A percentile compares a stretch with the other conserved stretches of the same genome.
Conservation (phyloP, 768 basidiomycete genomes). For the Amanita exitialis region DNA sequence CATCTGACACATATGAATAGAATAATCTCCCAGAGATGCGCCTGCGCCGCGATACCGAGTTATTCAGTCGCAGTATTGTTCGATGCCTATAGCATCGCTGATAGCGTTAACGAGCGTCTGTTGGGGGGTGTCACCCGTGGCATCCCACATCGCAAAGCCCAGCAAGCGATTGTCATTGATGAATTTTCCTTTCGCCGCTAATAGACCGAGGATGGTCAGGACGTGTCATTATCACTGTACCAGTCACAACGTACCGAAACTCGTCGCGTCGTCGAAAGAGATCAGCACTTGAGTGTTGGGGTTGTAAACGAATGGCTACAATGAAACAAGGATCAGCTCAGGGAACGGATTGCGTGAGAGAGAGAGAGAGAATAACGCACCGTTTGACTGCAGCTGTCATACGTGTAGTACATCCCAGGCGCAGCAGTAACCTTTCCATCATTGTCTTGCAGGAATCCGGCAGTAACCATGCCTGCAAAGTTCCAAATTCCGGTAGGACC, state of each 20-base stretch:
- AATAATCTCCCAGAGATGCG: not conserved
- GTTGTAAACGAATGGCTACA: constrained; percentile 62
- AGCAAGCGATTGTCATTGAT: constrained; percentile 41
- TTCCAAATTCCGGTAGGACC: constrained; percentile 41
- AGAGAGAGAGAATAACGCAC: constrained; percentile 33
- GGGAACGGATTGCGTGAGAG: not conserved
- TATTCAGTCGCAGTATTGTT: constrained; percentile 9
- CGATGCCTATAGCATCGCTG: constrained; percentile 25
- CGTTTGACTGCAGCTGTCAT: constrained; percentile 64
- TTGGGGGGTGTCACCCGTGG: constrained; percentile 42
- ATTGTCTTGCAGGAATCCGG: constrained; percentile 44
- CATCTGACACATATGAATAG: not conserved
- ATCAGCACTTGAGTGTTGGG: constrained; percentile 41
- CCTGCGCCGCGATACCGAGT: not conserved
- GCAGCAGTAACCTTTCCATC: constrained; percentile 21
- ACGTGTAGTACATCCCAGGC: constrained; percentile 42
- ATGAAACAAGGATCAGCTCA: not conserved
- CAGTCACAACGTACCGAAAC: constrained; percentile 31
- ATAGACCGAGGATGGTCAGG: not conserved
- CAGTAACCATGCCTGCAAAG: constrained; percentile 49
- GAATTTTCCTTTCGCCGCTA: constrained; percentile 48
- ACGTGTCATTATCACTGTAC: not conserved
- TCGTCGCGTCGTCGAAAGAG: constrained; percentile 55
- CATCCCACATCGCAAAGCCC: constrained; percentile 64
- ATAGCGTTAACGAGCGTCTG: constrained; percentile 52